Evolutionary conservation across 2,329 filamentous ascomycete species (phyloP).

Genomic region (Coniochaeta sp.): DNA sequence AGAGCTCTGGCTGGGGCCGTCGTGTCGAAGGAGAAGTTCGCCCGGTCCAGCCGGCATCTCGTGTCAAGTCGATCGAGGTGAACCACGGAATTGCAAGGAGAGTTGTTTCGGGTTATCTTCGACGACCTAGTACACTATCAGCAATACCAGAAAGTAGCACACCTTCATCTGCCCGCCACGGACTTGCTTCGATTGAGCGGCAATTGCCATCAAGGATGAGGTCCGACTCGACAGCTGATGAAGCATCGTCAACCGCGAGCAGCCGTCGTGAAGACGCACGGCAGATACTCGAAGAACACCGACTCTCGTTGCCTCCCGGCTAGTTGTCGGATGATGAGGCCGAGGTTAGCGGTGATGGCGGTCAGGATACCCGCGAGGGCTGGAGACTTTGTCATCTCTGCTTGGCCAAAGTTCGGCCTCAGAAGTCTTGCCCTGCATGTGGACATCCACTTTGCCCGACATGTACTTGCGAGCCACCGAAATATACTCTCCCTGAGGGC

Average conservation of each 20-base stretch:
- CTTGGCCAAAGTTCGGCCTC: constrained; percentile 28
- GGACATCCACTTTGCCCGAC: constrained; percentile 42
- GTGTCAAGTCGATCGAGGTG: constrained; percentile 8
- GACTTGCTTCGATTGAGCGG: background rate
- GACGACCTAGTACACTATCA: background rate
- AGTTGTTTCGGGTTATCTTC: background rate
- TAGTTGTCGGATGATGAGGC: constrained; percentile 36
- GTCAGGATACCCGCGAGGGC: constrained; percentile 17
- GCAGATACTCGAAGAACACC: constrained; percentile 38
- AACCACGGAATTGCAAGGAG: background rate
- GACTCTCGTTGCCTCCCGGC: constrained; percentile 35
- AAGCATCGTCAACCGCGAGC: constrained; percentile 19
- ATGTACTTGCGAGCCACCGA: constrained; percentile 30
- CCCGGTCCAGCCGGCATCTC: constrained; percentile 10
- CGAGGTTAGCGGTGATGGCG: constrained; percentile 22
- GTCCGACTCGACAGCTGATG: background rate
- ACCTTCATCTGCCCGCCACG: background rate
- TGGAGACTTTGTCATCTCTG: constrained; percentile 43
- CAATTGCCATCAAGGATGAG: background rate
- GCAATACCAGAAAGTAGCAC: background rate
- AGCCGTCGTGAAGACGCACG: constrained; percentile 33
- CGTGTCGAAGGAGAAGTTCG: constrained; percentile 8
- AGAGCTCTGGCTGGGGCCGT: constrained; percentile 9
- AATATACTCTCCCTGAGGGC: background rate
- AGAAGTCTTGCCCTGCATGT: constrained; percentile 37